Base-by-base conservation (phyloP, 1,139 yeast genomes). In the Debaryomyces udenii region DNA sequence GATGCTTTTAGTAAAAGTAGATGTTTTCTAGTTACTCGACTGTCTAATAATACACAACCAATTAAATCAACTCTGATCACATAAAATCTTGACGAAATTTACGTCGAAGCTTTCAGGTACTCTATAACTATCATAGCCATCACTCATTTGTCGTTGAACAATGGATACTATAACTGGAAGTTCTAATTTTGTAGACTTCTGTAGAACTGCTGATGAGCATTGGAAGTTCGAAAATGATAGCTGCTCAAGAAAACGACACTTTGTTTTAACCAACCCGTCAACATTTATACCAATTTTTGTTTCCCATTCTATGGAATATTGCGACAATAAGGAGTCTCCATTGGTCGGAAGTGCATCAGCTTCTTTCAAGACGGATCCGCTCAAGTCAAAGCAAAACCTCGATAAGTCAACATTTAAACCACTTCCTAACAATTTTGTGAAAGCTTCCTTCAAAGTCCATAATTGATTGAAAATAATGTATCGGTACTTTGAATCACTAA, bases 371-470 rank as follows among this genome's bases (percentile, higher is more conserved):
- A 4, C 26, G 10, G 40, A 28, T 4, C 32, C 32, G 9, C 35
- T 30, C 31, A 52, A 36, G 16, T 40, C 29, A 28, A 57, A 59
- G 10, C 40, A 41, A 39, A 64, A 57, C 20, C 44, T 47, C 1
- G 66, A 57, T 42, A 83, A 60, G 32, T 81, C 81, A 13, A 74
- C 63, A 46, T 81, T 77, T 20, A 85, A 61, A 0, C 94, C 93
- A 14, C 71, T 61, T 0, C 93, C 93, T 4, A 75, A 49, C 18
- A 70, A 71, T 51, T 85, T 86, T 3, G 84, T 74, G 49, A 79
- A 83, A 26, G 86, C 78, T 55, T 86, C 94, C 53, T 86, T 86
- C 41, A 85, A 56, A 0, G 93, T 83, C 94, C 93, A 86, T 26
- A 76, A 67, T 38, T 78, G 80, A 24, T 82, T 78, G 55, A 75